Evolutionary conservation across 495 filamentous ascomycete species (phyloP).

Genomic region (Chaetomium tenue): DNA sequence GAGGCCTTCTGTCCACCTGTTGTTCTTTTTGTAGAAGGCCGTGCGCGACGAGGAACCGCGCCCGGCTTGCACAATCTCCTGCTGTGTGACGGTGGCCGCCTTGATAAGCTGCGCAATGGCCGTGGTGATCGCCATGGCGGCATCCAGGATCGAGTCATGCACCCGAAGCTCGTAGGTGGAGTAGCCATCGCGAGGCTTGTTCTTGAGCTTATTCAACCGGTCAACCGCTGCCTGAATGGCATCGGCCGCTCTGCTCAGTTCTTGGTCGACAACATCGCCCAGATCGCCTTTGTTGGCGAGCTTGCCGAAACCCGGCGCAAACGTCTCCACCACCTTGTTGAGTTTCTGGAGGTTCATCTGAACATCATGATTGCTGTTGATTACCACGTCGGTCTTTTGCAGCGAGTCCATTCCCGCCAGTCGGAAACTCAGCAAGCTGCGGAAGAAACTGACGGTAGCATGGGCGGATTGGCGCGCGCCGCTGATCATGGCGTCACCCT

Average conservation of each 20-base stretch:
- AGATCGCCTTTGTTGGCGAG: conserved; percentile 80
- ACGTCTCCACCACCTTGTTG: conserved; percentile 86
- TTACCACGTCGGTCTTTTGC: conserved; percentile 90
- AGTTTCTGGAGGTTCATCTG: conserved; percentile 86
- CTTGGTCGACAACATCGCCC: conserved; percentile 88
- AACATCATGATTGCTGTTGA: conserved; percentile 94
- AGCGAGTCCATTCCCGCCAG: conserved; percentile 81
- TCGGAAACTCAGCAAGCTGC: conserved; percentile 87
- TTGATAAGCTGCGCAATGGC: conserved; percentile 95
- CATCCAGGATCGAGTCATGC: conserved; percentile 90
- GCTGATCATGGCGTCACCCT: conserved; percentile 76
- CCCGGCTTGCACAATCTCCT: conserved; percentile 96
- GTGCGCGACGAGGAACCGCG: conserved; percentile 82
- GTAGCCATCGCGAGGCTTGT: conserved; percentile 89
- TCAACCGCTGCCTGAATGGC: conserved; percentile 90
- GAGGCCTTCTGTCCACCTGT: conserved; percentile 94
- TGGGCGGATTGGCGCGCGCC: conserved; percentile 81
- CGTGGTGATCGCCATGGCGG: conserved; percentile 92
- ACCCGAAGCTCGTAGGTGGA: conserved; percentile 95
- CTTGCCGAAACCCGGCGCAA: conserved; percentile 80
- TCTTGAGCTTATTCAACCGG: conserved; percentile 83
- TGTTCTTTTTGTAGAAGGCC: conserved; percentile 99
- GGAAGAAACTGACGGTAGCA: conserved; percentile 93
- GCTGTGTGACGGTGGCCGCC: conserved; percentile 88
- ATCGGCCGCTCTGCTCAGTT: conserved; percentile 89